Base-by-base conservation (phyloP, 1,284 basidiomycete species). In the Pseudozyma sp. region DNA sequence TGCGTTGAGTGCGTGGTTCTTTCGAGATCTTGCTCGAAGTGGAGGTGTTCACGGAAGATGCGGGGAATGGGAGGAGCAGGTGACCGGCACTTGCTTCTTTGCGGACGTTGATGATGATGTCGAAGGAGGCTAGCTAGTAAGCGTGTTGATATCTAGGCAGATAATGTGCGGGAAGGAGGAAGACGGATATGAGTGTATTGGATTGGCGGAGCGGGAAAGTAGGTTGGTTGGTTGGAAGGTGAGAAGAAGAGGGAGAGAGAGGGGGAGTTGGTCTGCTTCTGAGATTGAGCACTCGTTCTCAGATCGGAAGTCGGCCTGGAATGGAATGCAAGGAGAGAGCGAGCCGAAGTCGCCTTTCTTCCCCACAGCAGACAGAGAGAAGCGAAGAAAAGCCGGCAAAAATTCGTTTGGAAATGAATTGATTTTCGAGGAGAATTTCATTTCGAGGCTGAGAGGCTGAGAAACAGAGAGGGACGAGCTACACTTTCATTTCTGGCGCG, bases 271-370 rank as follows among this genome's bases (percentile, higher is more conserved):
- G 40, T 49, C 57, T 49, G 39, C 39, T 14, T 59, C 40, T 9
- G 18, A 14, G 6, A 3, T 31, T 6, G 25, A 31, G 6, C 25
- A 31, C 14, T 35, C 45, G 14, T 53, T 55, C 45, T 36, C 53
- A 34, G 44, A 36, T 61, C 68, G 68, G 68, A 65, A 65, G 57
- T 57, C 68, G 68, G 68, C 25, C 25, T 31, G 25, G 25, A 31
- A 31, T 31, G 25, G 61, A 70, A 65, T 65, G 68, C 58, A 64
- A 64, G 52, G 44, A 38, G 40, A 52, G 44, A 42, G 35, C 52
- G n/a, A 44, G 52, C 34, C 34, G 25, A 31, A 38, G 36, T 16
- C 52, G 42, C 40, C 35, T 5, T 31, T 49, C 36, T 42, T 42
- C 25, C 25, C 25, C 25, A 31, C 25, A 31, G 25, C 25, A 31